phyloP scores from a whole-genome alignment of 2,329 filamentous ascomycete species.

The Karstenula rhodostoma region DNA sequence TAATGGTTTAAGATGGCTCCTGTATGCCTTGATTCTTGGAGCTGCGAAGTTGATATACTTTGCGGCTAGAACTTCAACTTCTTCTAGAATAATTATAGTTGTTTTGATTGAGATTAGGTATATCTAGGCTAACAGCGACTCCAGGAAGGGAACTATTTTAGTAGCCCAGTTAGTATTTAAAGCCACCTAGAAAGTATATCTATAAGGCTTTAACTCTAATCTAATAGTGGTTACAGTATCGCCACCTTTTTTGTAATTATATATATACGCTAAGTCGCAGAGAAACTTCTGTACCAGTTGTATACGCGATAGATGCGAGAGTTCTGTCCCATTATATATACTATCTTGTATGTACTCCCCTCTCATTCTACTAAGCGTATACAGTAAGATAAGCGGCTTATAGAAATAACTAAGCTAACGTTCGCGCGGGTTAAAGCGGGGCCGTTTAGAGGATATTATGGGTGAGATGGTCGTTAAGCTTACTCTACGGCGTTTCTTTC shows the following conservation, averaged over 20 bases:
- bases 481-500: no score
- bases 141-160: slow-evolving; percentile 20
- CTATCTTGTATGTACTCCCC: slow-evolving; percentile 14
- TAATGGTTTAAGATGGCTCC: slow-evolving; percentile 11
- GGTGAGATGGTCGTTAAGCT: no score
- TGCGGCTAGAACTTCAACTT: slow-evolving; percentile 10
- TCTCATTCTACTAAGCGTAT: slow-evolving; percentile 12
- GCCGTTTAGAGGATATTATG: neutral
- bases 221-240: slow-evolving; percentile 25
- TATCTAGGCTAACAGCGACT: neutral
- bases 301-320: neutral
- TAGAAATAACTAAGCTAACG: slow-evolving; percentile 17
- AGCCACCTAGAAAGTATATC: slow-evolving; percentile 24
- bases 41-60: slow-evolving; percentile 23
- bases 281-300: slow-evolving; percentile 17
- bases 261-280: slow-evolving; percentile 20
- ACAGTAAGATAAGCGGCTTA: slow-evolving; percentile 16
- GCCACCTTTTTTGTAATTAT: slow-evolving; percentile 25
- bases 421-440: neutral
- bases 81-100: neutral
- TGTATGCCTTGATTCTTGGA: slow-evolving; percentile 25
- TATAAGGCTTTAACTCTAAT: slow-evolving; percentile 22
- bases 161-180: slow-evolving; percentile 16
- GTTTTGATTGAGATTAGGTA: neutral
- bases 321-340: slow-evolving; percentile 6